These are phyloP conservation scores for Entomortierella chlamydospora DNA, from an alignment of 192 early-diverging fungal genomes.

Conservation along the genomic window DNA sequence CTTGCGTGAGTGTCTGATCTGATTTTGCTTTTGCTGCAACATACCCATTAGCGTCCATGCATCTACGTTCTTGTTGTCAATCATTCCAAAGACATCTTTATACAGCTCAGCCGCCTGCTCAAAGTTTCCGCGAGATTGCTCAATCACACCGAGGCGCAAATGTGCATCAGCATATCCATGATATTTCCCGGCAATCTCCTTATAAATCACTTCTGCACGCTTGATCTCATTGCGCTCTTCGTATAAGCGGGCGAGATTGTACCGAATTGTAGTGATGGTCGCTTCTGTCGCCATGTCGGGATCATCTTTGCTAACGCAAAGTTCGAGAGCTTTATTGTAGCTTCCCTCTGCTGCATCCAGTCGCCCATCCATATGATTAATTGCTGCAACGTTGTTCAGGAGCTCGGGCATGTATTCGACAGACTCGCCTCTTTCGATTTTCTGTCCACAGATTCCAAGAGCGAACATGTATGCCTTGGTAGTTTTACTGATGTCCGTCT, in stretches of 20 bases:
- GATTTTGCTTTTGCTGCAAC: slow-evolving; percentile 68
- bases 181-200: slow-evolving; percentile 67
- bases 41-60: slow-evolving; percentile 82
- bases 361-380: slow-evolving; percentile 68
- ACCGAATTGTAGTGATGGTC: slow-evolving; percentile 68
- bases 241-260: slow-evolving; percentile 82
- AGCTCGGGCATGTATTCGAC: slow-evolving; percentile 69
- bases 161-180: slow-evolving; percentile 84
- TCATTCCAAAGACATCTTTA: slow-evolving; percentile 70
- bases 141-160: slow-evolving; percentile 82
- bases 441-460: slow-evolving; percentile 49
- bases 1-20: slow-evolving; percentile 75
- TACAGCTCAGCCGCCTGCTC: slow-evolving; percentile 72
- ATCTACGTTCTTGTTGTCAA: slow-evolving; percentile 66
- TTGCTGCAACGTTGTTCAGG: slow-evolving; percentile 90
- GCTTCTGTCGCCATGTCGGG: slow-evolving; percentile 52
- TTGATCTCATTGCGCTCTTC: slow-evolving; percentile 66
- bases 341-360: slow-evolving; percentile 53
- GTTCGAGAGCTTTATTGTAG: slow-evolving; percentile 61
- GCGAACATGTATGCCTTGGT: slow-evolving; percentile 59
- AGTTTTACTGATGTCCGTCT: slow-evolving; percentile 60
- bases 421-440: slow-evolving; percentile 39
- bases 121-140: slow-evolving; percentile 60
- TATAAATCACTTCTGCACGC: slow-evolving; percentile 76
- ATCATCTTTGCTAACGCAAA: slow-evolving; percentile 47